Base-by-base conservation (phyloP, 306 rosid genomes). In the Hippophae rhamnoides region DNA sequence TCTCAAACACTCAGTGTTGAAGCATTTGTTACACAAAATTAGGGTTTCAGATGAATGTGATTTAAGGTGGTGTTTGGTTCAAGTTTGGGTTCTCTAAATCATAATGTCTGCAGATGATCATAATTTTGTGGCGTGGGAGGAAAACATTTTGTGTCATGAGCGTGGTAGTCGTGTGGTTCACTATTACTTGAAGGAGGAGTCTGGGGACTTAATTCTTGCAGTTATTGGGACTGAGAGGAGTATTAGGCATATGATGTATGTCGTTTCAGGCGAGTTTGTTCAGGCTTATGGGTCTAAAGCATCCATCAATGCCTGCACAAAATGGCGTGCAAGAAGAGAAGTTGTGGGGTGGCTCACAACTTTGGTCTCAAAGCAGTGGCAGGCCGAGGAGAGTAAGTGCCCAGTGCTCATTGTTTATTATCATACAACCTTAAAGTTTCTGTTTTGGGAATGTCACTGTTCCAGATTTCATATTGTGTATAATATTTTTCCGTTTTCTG, bases 151-250 rank as follows among this genome's bases (percentile, higher is more conserved):
- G 69, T 78, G 87, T 61, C 85, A 74, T 44, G 96, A 82, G 57
- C 82, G 85, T 47, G 96, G 96, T 54, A 80, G 64, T 55, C 96
- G 94, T 45, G 84, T 88, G 41, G 83, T 79, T 71, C 89, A 88
- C 57, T 88, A 85, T 43, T 81, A 76, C 59, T 54, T 88, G 76
- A 88, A 75, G 81, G 81, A 74, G 66, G 76, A 53, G 13, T 52
- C 67, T 0, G 96, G 87, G 64, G 55, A 76, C 61, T 74, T 72
- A 9, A 82, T 78, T 23, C 87, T 82, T 57, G 89, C 89, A 41
- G 87, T 88, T 56, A 69, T 85, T 45, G 96, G 96, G 57, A 88
- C 94, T 10, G 96, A 85, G 90, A 85, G 89, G 80, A 88, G 96
- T 52, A 79, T 88, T 63, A 77, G 96, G 72, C 96, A 88, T 67